Conservation (phyloP, 2,329 filamentous ascomycete species). For the Rhynchosporium secalis region DNA sequence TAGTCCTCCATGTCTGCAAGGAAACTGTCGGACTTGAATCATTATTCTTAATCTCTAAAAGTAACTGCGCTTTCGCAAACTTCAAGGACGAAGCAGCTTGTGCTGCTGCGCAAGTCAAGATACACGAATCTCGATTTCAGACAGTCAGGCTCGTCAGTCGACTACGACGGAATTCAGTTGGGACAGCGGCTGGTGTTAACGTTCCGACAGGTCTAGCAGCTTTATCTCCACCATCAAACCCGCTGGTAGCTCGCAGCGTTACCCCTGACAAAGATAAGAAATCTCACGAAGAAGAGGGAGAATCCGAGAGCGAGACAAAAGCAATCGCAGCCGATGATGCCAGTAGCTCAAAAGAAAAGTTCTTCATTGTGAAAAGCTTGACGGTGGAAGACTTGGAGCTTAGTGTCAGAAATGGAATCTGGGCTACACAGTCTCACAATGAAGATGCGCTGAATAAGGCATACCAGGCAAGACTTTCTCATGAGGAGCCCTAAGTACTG, state of each 20-base stretch:
- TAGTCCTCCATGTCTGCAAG: conserved; percentile 90
- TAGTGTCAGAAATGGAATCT: conserved; percentile 83
- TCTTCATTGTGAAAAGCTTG: conserved; percentile 90
- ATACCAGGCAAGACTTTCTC: conserved; percentile 62
- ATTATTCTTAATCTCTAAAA: conserved; percentile 92
- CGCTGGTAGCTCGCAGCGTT: conserved; percentile 29
- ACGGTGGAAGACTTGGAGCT: conserved; percentile 87
- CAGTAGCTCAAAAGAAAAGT: conserved; percentile 60
- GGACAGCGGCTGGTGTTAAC: conserved; percentile 36
- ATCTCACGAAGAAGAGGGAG: conserved; percentile 19
- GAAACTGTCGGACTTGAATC: conserved; percentile 77
- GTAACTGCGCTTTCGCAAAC: conserved; percentile 96
- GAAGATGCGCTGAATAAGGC: conserved; percentile 81
- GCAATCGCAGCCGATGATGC: conserved; percentile 11
- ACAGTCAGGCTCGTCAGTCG: conserved; percentile 84
- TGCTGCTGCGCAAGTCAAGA: conserved; percentile 72
- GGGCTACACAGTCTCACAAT: conserved; percentile 94
- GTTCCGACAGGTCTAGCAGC: conserved; percentile 38
- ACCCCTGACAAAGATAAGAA: conserved; percentile 41
- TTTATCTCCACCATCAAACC: conserved; percentile 31
- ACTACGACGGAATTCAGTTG: conserved; percentile 59
- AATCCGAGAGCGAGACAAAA: conserved; percentile 8
- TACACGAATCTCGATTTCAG: conserved; percentile 89
- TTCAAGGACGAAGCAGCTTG: conserved; percentile 81
- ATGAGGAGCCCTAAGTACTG: conserved; percentile 1